Conservation (phyloP, 2,329 filamentous ascomycete genomes). For the Stemphylium lycopersici region DNA sequence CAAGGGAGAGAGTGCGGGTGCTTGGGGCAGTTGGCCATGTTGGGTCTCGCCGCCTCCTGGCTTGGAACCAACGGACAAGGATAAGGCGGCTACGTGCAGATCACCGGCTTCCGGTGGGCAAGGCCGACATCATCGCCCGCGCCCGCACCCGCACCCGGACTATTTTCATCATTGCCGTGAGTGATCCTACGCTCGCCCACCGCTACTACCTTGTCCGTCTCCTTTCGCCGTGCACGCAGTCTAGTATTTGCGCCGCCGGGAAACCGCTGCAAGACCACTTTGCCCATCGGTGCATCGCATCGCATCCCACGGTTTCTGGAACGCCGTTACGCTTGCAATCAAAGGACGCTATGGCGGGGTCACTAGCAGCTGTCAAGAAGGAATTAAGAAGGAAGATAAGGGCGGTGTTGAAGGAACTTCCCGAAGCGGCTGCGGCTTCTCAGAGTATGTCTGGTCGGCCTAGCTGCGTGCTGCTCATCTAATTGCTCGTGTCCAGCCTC, state of each 20-base stretch:
- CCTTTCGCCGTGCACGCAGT: not conserved
- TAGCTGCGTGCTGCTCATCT: slow-evolving; percentile 9
- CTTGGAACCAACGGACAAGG: slow-evolving; percentile 27
- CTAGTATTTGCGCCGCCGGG: not conserved
- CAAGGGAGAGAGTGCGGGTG: slow-evolving; percentile 11
- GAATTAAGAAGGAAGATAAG: slow-evolving; percentile 76
- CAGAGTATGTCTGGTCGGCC: slow-evolving; percentile 70
- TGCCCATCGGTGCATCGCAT: not conserved
- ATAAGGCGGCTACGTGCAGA: slow-evolving; percentile 37
- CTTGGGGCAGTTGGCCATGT: slow-evolving; percentile 24
- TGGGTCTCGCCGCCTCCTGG: slow-evolving; percentile 19
- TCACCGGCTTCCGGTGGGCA: slow-evolving; percentile 26
- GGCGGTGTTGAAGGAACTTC: slow-evolving; percentile 65
- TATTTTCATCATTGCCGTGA: slow-evolving; percentile 6
- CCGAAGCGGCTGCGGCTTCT: slow-evolving; percentile 64
- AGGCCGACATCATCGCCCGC: slow-evolving; percentile 23
- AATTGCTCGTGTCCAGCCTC: slow-evolving; percentile 59
- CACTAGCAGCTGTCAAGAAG: slow-evolving; percentile 73
- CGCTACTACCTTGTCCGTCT: not conserved
- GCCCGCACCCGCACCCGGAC: slow-evolving; percentile 9
- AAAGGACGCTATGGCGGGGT: slow-evolving; percentile 48
- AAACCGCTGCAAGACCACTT: not conserved
- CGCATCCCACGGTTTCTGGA: slow-evolving; percentile 12
- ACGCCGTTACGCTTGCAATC: slow-evolving; percentile 19
- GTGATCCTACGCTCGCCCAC: not conserved